Percentiles rank a stretch among this genome's conserved stretches.
Conservation (phyloP, 2,329 filamentous ascomycete genomes). For the Diaporthe sp. region DNA sequence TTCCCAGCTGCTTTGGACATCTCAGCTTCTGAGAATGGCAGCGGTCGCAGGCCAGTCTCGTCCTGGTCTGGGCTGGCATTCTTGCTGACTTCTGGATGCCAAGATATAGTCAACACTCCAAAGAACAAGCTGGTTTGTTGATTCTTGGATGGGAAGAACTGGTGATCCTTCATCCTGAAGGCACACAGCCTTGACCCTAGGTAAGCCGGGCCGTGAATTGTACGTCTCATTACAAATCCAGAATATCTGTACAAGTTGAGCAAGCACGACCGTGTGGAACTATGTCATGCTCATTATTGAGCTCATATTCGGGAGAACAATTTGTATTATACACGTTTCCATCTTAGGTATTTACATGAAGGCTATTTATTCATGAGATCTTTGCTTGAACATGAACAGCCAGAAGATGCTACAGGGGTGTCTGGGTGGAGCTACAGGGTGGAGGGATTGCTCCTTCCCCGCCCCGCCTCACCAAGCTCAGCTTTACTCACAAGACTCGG, state of each 20-base stretch:
- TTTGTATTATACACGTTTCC: too few species aligned
- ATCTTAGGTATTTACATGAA: neutral
- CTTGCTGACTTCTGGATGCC: neutral
- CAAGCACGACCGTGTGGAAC: too few species aligned
- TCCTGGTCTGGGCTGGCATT: conserved; percentile 38
- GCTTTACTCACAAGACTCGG: conserved; percentile 11
- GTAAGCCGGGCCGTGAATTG: neutral
- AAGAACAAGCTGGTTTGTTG: neutral
- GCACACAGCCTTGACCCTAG: neutral
- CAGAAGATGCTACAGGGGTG: neutral
- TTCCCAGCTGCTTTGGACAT: conserved; percentile 55
- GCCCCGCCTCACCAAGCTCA: neutral
- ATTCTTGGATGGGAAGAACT: neutral
- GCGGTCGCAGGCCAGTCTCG: conserved; percentile 55
- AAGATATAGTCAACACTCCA: neutral
- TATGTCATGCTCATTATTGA: too few species aligned
- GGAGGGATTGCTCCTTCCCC: neutral
- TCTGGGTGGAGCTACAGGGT: neutral
- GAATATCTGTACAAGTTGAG: too few species aligned
- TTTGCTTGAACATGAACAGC: too few species aligned
- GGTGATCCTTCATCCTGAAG: conserved; percentile 7
- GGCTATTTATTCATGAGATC: neutral
- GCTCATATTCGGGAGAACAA: neutral
- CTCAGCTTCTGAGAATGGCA: conserved; percentile 62
- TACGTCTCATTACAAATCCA: neutral